phyloP scores from a whole-genome alignment of 2,329 filamentous ascomycete species.

The Apiospora marii region DNA sequence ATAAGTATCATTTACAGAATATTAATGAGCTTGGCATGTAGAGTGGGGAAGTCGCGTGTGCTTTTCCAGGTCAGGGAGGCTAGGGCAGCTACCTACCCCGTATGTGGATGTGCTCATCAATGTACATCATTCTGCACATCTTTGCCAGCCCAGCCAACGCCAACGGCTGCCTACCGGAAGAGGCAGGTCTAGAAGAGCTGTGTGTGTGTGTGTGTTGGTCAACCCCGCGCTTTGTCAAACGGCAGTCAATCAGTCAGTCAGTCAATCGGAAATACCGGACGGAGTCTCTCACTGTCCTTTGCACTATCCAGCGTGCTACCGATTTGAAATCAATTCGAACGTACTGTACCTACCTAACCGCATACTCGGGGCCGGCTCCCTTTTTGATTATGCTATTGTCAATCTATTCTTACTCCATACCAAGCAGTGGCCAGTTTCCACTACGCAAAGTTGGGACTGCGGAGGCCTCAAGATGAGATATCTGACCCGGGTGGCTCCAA shows the following conservation, averaged over 20 bases:
- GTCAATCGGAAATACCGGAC: neutral
- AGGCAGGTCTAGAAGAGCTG: slow-evolving; percentile 22
- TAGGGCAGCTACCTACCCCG: neutral
- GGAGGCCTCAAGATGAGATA: neutral
- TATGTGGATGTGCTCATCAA: slow-evolving; percentile 1
- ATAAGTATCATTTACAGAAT: slow-evolving; percentile 18
- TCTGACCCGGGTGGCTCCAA: neutral
- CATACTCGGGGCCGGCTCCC: neutral
- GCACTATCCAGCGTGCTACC: neutral
- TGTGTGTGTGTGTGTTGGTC: neutral
- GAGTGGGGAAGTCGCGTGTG: slow-evolving; percentile 28
- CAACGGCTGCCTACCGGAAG: neutral
- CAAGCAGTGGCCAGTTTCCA: neutral
- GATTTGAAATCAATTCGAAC: neutral
- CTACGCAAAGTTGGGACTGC: neutral
- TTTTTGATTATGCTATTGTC: neutral
- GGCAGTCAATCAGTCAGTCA: neutral
- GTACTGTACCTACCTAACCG: no score
- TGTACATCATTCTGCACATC: slow-evolving; percentile 9
- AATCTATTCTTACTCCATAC: neutral
- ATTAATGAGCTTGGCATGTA: slow-evolving; percentile 16
- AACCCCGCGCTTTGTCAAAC: neutral
- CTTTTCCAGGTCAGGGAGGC: neutral
- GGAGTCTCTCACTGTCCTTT: no score
- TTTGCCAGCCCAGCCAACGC: neutral